Evolutionary conservation across 1,139 yeast species (phyloP), one percentile per base, ranked within the genome.

Genomic region (Geotrichum reessii): DNA sequence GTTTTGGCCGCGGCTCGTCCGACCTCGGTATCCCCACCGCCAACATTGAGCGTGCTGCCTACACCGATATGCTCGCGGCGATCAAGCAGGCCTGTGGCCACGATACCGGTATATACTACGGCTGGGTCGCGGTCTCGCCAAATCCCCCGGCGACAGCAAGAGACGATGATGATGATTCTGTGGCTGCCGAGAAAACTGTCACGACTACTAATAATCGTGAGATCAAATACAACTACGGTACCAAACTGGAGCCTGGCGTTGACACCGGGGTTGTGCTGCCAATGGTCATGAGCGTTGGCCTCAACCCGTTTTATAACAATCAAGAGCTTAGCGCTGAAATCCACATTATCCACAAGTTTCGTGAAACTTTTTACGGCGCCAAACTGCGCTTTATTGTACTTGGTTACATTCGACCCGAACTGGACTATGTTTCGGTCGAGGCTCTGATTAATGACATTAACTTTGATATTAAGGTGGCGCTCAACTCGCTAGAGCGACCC

Each of bases 11-110:
- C 61, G 99, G 99, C 0, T 89, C 97, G 0, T 74, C 95, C 0
- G 97, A 91, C 66, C 78, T 95, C 53, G 98, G 98, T 0, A 87
- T 91, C 58, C 99, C 99, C 2, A 93, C 99, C 0, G 99, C 98
- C 19, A 93, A 93, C 68, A 82, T 92, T 25, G 90, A 92, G 0
- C 80, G 89, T 11, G 80, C 78, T 14, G 78, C 79, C 22, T 71
- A 80, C 25, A 76, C 80, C n/a, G 61, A 65, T n/a, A 73, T 80
- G 9, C 74, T 78, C 44, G 62, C 71, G 2, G 74, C 87, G 48
- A 55, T 58, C 33, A 28, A 33, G 9, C 52, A 48, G 5, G 22
- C 19, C 2, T 55, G 52, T n/a, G 62, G 57, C 46, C 50, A 54
- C n/a, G 85, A 84, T 1, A 81, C 95, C 0, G 99, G 99, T 1